Base-by-base conservation (phyloP, 1,284 basidiomycete species). In the Schizophyllum amplum region DNA sequence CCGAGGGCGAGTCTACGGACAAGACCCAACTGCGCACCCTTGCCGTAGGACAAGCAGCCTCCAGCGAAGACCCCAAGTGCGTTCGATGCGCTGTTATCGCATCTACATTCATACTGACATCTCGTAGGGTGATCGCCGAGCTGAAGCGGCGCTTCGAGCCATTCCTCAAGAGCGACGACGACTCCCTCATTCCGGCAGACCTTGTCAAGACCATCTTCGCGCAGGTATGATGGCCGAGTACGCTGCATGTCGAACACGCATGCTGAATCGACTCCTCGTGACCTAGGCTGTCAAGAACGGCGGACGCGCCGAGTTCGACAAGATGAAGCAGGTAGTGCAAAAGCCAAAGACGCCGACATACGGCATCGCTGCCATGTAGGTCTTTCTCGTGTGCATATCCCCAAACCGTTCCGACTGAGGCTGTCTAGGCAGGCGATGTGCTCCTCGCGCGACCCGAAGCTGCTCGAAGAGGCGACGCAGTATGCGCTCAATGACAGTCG, bases 111-210 rank as follows among this genome's bases (percentile, higher is more conserved):
- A 52, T 52, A 11, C 42, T 56, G 11, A 26, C 9, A 33, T 53
- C 21, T 1, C 24, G 53, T 52, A 91, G 88, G 53, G 89, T 92
- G 23, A 70, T 94, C 57, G 75, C 79, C 55, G 90, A 93, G 69
- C 77, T 96, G 57, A 79, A 80, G 66, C 72, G 74, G 52, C 86
- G 92, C 58, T 98, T 98, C 74, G 74, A 77, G 51, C 75, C 82
- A 42, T 91, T 86, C 69, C 70, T 90, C 61, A 77, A 83, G 62
- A 88, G 83, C 23, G 82, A 82, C 15, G 91, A 97, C 65, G 86
- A 90, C 63, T 87, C 86, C 4, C 77, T 72, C 56, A 93, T 98
- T 62, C 91, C 93, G 5, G 78, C 83, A 22, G 91, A 94, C 71
- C 71, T 94, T 53, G 80, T 86, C 64, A 67, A 75, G 21, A 68